Conservation (phyloP, 192 early-diverging fungal genomes). For the Backusella psychrophila region DNA sequence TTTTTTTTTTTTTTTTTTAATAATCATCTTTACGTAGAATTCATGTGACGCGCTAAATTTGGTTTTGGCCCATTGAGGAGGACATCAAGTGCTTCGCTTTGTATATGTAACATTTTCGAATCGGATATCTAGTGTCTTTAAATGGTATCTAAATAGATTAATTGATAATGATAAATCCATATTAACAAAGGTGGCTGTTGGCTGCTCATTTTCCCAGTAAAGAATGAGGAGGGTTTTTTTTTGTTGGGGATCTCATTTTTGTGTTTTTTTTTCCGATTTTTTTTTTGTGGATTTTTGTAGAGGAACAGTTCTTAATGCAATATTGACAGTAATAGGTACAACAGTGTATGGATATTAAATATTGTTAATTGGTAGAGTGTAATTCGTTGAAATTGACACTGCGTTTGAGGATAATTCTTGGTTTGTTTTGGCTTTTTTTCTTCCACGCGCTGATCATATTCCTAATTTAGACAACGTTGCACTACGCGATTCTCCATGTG, state of each 20-base stretch:
- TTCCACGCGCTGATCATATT: slow-evolving; percentile 3
- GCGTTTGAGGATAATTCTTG: slow-evolving; percentile 1
- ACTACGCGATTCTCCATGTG: slow-evolving; percentile 1
- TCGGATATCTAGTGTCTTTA: background rate
- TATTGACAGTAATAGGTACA: background rate
- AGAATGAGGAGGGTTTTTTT: background rate
- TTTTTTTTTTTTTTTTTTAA: background rate
- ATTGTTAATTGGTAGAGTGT: background rate
- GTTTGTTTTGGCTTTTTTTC: background rate
- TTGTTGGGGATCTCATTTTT: background rate
- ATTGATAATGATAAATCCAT: background rate
- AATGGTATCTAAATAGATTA: background rate
- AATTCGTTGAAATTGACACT: slow-evolving; percentile 3
- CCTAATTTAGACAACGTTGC: background rate
- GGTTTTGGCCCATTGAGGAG: background rate
- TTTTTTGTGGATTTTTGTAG: background rate
- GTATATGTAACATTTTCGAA: background rate
- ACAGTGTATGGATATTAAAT: background rate
- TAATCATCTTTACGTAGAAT: background rate
- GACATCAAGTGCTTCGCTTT: background rate
- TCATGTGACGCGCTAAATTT: background rate
- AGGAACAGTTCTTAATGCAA: background rate
- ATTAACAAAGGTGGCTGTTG: background rate
- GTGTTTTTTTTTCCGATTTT: background rate
- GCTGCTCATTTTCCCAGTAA: background rate